phyloP scores from a whole-genome alignment of 1,284 basidiomycete genomes.

The Irpex lacteus region DNA sequence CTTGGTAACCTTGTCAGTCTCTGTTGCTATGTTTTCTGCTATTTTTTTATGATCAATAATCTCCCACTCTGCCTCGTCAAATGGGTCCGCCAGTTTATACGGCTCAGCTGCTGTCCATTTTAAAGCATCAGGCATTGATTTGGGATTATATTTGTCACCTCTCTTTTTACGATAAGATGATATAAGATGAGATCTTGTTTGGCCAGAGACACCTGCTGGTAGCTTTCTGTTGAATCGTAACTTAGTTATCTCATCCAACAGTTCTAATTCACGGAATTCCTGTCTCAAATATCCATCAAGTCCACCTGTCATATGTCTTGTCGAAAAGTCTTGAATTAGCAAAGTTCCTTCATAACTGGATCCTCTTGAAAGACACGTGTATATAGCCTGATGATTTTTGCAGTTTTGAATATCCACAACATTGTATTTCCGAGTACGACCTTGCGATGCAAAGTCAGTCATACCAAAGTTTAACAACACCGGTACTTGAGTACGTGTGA shows the following conservation, averaged over 20 bases:
- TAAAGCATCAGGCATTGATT: not conserved
- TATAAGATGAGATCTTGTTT: constrained; percentile 18
- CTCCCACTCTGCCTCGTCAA: not conserved
- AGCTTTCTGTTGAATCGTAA: constrained; percentile 22
- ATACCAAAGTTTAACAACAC: constrained; percentile 17
- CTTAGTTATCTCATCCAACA: constrained; percentile 31
- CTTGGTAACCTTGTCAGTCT: not conserved
- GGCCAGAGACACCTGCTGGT: constrained; percentile 16
- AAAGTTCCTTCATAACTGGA: constrained; percentile 23
- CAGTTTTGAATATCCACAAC: constrained; percentile 14
- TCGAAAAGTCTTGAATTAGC: constrained; percentile 30
- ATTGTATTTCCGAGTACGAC: constrained; percentile 12
- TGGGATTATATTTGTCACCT: not conserved
- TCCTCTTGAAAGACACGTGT: constrained; percentile 15
- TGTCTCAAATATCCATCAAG: constrained; percentile 19
- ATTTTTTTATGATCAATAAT: not conserved
- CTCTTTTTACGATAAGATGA: not conserved
- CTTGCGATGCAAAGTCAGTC: constrained; percentile 21
- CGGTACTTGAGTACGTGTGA: constrained; percentile 14
- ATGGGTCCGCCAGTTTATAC: not conserved
- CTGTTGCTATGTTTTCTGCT: not conserved
- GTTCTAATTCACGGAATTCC: constrained; percentile 32
- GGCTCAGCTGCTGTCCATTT: not conserved
- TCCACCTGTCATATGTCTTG: constrained; percentile 21
- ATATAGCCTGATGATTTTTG: constrained; percentile 10